These are phyloP conservation scores for Phytophthora uliginosa DNA, from an alignment of 352 stramenopile species.

Conservation along the genomic window DNA sequence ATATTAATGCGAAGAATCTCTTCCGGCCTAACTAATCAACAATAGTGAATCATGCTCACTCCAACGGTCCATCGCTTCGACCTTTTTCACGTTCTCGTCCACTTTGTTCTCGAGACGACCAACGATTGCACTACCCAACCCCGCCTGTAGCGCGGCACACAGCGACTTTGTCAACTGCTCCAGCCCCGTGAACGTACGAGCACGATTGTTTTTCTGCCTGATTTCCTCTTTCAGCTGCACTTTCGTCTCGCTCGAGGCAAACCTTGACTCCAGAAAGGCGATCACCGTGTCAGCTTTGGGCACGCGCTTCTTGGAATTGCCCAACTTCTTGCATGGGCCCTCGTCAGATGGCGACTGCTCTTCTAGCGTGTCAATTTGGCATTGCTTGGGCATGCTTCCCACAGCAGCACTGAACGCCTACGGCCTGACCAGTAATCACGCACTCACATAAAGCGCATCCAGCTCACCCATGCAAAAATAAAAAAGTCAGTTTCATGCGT, in stretches of 20 bases:
- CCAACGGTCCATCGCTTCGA: background rate
- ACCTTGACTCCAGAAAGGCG: background rate
- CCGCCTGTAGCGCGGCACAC: background rate
- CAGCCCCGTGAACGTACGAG: background rate
- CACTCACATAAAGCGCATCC: background rate
- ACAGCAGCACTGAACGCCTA: background rate
- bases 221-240: background rate
- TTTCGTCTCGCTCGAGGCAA: background rate
- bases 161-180: background rate
- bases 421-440: background rate
- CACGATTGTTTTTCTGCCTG: background rate
- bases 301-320: background rate
- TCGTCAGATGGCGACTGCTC: background rate
- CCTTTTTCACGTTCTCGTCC: background rate
- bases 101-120: background rate
- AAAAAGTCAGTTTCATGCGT: background rate
- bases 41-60: background rate
- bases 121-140: background rate
- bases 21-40: slow-evolving; percentile 3
- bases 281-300: background rate
- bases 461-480: background rate
- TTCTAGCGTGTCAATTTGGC: background rate
- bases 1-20: background rate
- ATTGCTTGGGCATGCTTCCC: background rate
- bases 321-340: background rate